phyloP scores from a whole-genome alignment of 2,329 filamentous ascomycete species.

The Cordyceps pruinosa region DNA sequence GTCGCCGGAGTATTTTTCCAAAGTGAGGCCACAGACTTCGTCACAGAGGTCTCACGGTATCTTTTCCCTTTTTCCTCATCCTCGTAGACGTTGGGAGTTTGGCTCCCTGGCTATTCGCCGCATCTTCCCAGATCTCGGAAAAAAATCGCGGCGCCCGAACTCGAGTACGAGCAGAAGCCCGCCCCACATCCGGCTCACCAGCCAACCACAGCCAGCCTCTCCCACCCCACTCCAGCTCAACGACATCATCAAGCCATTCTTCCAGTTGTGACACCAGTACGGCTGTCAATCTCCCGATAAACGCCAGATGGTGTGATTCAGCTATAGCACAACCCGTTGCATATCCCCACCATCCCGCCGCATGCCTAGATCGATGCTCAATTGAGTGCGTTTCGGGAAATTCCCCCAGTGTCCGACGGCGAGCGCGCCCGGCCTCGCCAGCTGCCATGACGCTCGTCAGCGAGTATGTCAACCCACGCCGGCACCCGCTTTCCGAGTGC shows the following conservation, averaged over 20 bases:
- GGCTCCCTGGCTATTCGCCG: too few relatives aligned
- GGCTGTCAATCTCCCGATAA: slow-evolving; percentile 9
- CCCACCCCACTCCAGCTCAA: not conserved
- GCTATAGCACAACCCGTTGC: not conserved
- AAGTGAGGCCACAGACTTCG: too few relatives aligned
- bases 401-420: slow-evolving; percentile 5
- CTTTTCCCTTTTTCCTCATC: too few relatives aligned
- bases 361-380: slow-evolving; percentile 8
- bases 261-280: not conserved
- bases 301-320: slow-evolving; percentile 8
- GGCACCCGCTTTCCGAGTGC: not conserved
- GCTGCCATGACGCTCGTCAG: slow-evolving; percentile 39
- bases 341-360: not conserved
- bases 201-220: not conserved
- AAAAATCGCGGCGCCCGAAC: too few relatives aligned
- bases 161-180: too few relatives aligned
- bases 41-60: too few relatives aligned
- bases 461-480: slow-evolving; percentile 33
- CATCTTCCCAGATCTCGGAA: too few relatives aligned
- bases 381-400: slow-evolving; percentile 2
- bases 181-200: not conserved
- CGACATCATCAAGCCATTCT: slow-evolving; percentile 2
- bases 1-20: too few relatives aligned
- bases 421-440: not conserved
- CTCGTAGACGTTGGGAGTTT: too few relatives aligned